Percentiles rank a stretch among this genome's conserved stretches.
These are phyloP conservation scores for Naganishia vaughanmartiniae DNA, from an alignment of 768 basidiomycete genomes.

Conservation along the genomic window DNA sequence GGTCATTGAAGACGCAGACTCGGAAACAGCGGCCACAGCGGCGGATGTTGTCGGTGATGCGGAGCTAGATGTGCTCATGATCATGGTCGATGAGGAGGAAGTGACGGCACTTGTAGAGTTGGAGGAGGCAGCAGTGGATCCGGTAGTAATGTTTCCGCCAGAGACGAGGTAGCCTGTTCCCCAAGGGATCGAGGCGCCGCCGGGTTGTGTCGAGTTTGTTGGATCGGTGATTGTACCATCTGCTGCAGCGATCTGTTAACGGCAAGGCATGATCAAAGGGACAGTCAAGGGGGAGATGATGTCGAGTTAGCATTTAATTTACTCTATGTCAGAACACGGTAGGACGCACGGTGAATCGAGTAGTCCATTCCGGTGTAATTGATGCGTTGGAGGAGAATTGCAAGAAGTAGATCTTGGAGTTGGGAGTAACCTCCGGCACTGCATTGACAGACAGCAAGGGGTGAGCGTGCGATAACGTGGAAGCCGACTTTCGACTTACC, in stretches of 20 bases:
- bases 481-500: neutral
- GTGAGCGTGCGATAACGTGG: neutral
- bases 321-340: neutral
- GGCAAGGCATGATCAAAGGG: neutral
- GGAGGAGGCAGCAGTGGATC: slow-evolving; percentile 21
- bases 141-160: slow-evolving; percentile 28
- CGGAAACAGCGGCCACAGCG: neutral
- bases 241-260: slow-evolving; percentile 44
- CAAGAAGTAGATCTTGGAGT: slow-evolving; percentile 49
- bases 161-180: slow-evolving; percentile 33
- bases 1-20: slow-evolving; percentile 27
- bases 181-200: slow-evolving; percentile 43
- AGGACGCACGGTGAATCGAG: slow-evolving; percentile 48
- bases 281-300: neutral
- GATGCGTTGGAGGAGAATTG: slow-evolving; percentile 43
- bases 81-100: slow-evolving; percentile 25
- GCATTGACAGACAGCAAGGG: slow-evolving; percentile 12
- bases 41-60: slow-evolving; percentile 26
- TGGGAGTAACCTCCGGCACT: slow-evolving; percentile 44
- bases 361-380: slow-evolving; percentile 43
- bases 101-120: slow-evolving; percentile 27
- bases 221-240: slow-evolving; percentile 43
- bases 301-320: neutral
- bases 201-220: slow-evolving; percentile 41
- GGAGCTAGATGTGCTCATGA: slow-evolving; percentile 18